Evolutionary conservation across 257 asterid species (phyloP), one percentile per base, ranked within the genome.

Genomic region (Nemophila menziesii): DNA sequence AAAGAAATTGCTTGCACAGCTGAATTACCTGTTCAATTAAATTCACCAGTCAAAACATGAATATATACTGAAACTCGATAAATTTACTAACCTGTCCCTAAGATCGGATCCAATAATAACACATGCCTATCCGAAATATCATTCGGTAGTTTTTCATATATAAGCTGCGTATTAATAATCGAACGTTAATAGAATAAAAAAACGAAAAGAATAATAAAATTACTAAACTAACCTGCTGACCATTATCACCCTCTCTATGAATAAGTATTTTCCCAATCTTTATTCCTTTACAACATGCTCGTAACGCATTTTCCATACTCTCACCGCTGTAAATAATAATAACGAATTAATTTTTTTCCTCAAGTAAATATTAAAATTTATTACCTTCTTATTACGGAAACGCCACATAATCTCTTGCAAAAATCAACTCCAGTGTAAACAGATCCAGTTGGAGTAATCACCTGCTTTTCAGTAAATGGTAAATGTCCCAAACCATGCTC

Each of bases 401-500:
- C 96, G 18, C 98, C 98, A 51, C 98, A 90, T 65, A 90, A 71
- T 61, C 96, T 79, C 74, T 85, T 85, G 60, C 96, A 85, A 65
- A 90, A 90, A 63, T 85, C 98, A 53, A 90, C 98, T 10, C 96
- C 96, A 20, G 89, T 76, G 86, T 90, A 90, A 20, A 90, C 92
- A 18, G 96, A 74, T 43, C 75, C 94, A 59, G 99, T 90, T 40
- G 99, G 96, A 44, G 99, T 86, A 53, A 58, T 64, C 75, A 90
- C 96, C 73, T 77, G 99, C 79, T 72, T 90, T 72, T 90, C 99
- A 17, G 93, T 90, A 62, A 90, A 90, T 20, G 99, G 99, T 20
- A 90, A 85, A 77, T 90, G 99, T 44, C 99, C 99, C 51, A 90
- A 74, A 51, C 99, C 99, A 67, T 90, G 99, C 69, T 90, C 99